Evolutionary conservation across 331 rosid species (phyloP).

Genomic region (Phaseolus coccineus): DNA sequence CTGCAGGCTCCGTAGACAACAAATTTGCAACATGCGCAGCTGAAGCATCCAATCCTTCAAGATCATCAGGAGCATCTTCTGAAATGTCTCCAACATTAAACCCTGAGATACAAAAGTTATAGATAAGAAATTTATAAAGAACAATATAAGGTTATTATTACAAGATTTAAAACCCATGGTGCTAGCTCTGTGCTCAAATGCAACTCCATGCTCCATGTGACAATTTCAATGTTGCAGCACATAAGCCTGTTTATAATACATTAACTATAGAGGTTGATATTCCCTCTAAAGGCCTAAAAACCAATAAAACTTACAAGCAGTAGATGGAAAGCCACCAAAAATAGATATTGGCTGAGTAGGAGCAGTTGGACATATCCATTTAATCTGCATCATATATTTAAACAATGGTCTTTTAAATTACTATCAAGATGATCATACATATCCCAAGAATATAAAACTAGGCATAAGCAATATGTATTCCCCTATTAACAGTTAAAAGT

Average conservation of each 20-base stretch:
- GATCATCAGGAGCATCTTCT: constrained; percentile 87
- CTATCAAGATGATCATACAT: constrained; percentile 10
- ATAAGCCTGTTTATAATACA: constrained; percentile 28
- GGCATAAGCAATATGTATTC: constrained; percentile 9
- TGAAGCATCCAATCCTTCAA: constrained; percentile 95
- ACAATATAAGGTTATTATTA: constrained; percentile 8
- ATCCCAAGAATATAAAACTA: constrained; percentile 17
- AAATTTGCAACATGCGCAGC: constrained; percentile 94
- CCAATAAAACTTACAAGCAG: constrained; percentile 79
- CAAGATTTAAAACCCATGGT: constrained; percentile 11
- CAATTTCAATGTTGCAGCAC: constrained; percentile 19
- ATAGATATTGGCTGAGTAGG: constrained; percentile 85
- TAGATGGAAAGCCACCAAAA: constrained; percentile 98
- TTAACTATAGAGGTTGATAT: constrained; percentile 8
- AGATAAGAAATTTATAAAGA: constrained; percentile 40
- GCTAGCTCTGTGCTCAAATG: constrained; percentile 23
- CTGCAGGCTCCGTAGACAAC: constrained; percentile 90
- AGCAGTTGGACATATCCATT: constrained; percentile 99
- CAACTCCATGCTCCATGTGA: constrained; percentile 6
- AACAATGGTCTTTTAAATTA: not conserved
- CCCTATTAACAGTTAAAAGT: constrained; percentile 32
- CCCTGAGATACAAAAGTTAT: constrained; percentile 60
- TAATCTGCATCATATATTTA: constrained; percentile 69
- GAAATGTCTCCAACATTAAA: constrained; percentile 90
- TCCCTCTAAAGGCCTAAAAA: constrained; percentile 3